Percentiles rank a stretch among this genome's conserved stretches.
phyloP scores from a whole-genome alignment of 768 basidiomycete species.

The Daedaleopsis sinensis region DNA sequence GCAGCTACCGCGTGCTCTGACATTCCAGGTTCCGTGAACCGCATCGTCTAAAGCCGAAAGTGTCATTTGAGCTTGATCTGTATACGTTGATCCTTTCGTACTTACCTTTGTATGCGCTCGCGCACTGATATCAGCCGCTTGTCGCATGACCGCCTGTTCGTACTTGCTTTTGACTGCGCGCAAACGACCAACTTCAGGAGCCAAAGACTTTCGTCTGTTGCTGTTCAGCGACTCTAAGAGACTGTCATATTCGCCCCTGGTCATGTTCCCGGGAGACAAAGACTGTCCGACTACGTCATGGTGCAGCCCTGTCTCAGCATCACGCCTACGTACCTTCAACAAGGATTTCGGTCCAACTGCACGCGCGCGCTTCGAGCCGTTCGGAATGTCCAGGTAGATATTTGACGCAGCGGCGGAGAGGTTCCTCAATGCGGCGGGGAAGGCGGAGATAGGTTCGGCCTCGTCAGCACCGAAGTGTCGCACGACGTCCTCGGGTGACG shows the following conservation, averaged over 20 bases:
- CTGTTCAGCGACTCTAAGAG: conserved; percentile 57
- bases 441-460: conserved; percentile 56
- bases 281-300: conserved; percentile 22
- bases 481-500: conserved; percentile 65
- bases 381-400: conserved; percentile 46
- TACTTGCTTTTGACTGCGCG: conserved; percentile 77
- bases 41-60: conserved; percentile 68
- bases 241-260: conserved; percentile 52
- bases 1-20: conserved; percentile 69
- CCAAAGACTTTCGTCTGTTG: conserved; percentile 53
- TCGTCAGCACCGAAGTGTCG: conserved; percentile 79
- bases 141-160: conserved; percentile 80
- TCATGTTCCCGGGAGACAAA: conserved; percentile 21
- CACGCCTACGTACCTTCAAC: conserved; percentile 41
- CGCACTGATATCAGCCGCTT: conserved; percentile 86
- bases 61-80: background rate
- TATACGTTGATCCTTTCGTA: background rate
- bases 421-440: conserved; percentile 61
- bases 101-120: conserved; percentile 81
- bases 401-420: conserved; percentile 29
- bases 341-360: conserved; percentile 53
- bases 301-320: background rate
- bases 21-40: conserved; percentile 59
- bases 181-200: conserved; percentile 69
- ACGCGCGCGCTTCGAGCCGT: conserved; percentile 12